phyloP scores from a whole-genome alignment of 495 filamentous ascomycete species.

The Parmelia sp. region DNA sequence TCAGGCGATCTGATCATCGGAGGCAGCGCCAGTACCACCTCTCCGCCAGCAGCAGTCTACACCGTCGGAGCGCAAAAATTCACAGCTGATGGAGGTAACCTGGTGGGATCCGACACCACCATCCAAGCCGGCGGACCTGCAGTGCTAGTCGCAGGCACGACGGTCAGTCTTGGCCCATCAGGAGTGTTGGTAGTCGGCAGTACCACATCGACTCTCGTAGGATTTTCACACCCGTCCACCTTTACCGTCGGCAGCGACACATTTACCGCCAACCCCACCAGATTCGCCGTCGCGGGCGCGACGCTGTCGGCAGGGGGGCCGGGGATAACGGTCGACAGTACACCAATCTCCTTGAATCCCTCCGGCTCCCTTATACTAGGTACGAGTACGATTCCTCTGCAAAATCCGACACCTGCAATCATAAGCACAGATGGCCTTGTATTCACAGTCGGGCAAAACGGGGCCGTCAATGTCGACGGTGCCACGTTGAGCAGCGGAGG shows the following conservation, averaged over 20 bases:
- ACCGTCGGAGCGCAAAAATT: not conserved
- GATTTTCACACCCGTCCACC: not conserved
- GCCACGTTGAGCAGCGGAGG: not conserved
- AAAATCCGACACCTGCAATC: not conserved
- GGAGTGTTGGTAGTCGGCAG: not conserved
- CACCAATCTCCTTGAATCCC: not conserved
- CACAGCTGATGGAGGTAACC: not conserved
- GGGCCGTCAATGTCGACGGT: not conserved
- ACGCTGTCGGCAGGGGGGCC: not conserved
- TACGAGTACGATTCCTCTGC: not conserved
- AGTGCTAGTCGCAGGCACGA: not conserved
- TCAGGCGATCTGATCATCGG: not conserved
- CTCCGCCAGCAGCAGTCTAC: not conserved
- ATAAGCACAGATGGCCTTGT: not conserved
- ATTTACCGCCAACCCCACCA: not conserved
- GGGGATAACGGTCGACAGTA: not conserved
- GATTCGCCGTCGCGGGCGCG: not conserved
- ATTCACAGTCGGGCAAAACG: not conserved
- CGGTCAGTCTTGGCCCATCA: conserved; percentile 4
- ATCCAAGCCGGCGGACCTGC: not conserved
- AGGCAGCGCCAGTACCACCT: not conserved
- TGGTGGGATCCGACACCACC: not conserved
- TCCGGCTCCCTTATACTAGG: not conserved
- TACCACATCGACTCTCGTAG: not conserved
- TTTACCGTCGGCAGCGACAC: not conserved